Base-by-base conservation (phyloP, 2,329 filamentous ascomycete genomes). In the Aspergillus awamori region DNA sequence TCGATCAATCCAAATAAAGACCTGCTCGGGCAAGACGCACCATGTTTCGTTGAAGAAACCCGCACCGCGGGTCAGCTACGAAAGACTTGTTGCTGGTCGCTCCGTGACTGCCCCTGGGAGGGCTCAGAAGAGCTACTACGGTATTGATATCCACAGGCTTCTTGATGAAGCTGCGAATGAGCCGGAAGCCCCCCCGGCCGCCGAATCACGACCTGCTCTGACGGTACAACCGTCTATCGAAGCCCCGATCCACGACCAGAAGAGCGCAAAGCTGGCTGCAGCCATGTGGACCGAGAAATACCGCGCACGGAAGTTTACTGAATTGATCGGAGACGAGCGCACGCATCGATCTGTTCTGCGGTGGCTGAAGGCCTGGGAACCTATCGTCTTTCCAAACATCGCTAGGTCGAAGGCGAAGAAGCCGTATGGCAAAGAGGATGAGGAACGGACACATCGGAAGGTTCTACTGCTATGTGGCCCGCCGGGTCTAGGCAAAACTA, bases 261-360 rank as follows among this genome's bases (percentile, higher is more conserved):
- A 58, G 47, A 65, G 67, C 49, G 72, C 73, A 36, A 76, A 77
- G 54, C 47, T 70, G n/a, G 63, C 72, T 30, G 70, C 69, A 45
- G 70, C 68, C 57, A 77, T 99, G 72, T 99, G 95, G 95, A 97
- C 94, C 0, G 95, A 99, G 74, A 99, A 99, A 74, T 99, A 99
- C 73, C 89, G 95, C 38, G 95, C 95, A 28, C 87, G 87, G 63
- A 94, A 88, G 69, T 99, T 98, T 70, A 91, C 93, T 68, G 95
- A 99, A 68, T 83, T 99, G 0, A 92, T 96, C 52, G 96, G 96
- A 28, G 95, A 99, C 69, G 95, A 99, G 73, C 84, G 93, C 48
- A 98, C 94, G 26, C 96, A 99, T 76, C 87, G 95, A 62, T 85
- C 89, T 62, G 94, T 99, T 4, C 81, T 99, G 58, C 87, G 91